These are phyloP conservation scores for Albizia julibrissin DNA, from an alignment of 306 rosid genomes.

Conservation along the genomic window DNA sequence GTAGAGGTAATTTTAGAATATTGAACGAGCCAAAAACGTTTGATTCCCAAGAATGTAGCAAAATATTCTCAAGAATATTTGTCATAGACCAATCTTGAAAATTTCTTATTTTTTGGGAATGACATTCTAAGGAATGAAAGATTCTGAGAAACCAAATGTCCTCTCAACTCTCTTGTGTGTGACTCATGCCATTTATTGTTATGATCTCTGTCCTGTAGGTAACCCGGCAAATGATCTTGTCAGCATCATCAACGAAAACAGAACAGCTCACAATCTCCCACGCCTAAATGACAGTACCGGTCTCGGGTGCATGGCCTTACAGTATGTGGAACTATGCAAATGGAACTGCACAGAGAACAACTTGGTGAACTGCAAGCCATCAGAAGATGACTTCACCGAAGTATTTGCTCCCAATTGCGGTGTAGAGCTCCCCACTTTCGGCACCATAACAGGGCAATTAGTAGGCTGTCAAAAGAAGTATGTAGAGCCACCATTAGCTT, in stretches of 20 bases:
- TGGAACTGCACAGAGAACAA: constrained; percentile 67
- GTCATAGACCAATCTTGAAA: neutral
- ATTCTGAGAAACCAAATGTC: neutral
- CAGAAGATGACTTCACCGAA: constrained; percentile 86
- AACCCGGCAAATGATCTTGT: constrained; percentile 86
- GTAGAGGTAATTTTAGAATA: neutral
- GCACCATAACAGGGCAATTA: constrained; percentile 66
- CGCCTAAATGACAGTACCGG: constrained; percentile 73
- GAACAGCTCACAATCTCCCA: constrained; percentile 68
- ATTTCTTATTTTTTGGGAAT: neutral
- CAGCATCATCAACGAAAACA: constrained; percentile 70
- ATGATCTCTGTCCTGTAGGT: constrained; percentile 51
- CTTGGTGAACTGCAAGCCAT: constrained; percentile 68
- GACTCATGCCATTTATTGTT: neutral
- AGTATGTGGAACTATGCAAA: constrained; percentile 73
- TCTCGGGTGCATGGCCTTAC: constrained; percentile 95
- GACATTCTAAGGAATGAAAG: neutral
- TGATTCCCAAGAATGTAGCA: neutral
- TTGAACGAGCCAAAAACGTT: neutral
- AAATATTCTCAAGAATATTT: neutral
- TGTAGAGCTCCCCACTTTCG: constrained; percentile 86
- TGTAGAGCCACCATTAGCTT: constrained; percentile 70
- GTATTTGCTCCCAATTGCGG: constrained; percentile 92
- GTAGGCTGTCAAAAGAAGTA: constrained; percentile 72
- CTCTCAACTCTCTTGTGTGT: neutral